Percentiles rank a stretch among this genome's conserved stretches.
phyloP scores from a whole-genome alignment of 2,329 filamentous ascomycete species.

The Ceratocystis diversiconidia region DNA sequence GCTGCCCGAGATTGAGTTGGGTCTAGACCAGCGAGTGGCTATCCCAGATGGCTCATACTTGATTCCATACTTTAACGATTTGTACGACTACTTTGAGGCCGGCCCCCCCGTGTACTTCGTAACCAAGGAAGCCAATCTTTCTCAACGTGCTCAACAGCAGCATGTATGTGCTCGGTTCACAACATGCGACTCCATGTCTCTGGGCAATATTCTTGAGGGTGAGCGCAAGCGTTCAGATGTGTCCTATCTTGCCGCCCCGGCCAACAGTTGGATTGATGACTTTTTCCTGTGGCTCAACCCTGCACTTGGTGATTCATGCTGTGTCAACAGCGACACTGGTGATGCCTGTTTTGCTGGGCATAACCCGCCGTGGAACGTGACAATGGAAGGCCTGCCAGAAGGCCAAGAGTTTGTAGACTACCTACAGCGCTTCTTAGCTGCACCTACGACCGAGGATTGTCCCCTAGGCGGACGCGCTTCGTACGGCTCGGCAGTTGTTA shows the following conservation, averaged over 20 bases:
- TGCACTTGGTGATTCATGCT: conserved; percentile 53
- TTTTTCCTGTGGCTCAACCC: conserved; percentile 97
- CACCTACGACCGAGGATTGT: conserved; percentile 70
- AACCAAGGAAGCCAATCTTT: conserved; percentile 65
- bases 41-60: conserved; percentile 89
- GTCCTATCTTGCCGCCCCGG: conserved; percentile 75
- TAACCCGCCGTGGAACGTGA: conserved; percentile 75
- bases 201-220: conserved; percentile 83
- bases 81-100: conserved; percentile 81
- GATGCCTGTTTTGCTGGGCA: conserved; percentile 67
- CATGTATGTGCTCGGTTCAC: conserved; percentile 85
- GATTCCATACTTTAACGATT: conserved; percentile 90
- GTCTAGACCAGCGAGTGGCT: conserved; percentile 86
- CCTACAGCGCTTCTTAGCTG: conserved; percentile 63
- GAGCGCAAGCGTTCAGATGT: conserved; percentile 80
- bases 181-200: conserved; percentile 67
- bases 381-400: conserved; percentile 80
- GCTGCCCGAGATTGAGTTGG: conserved; percentile 70
- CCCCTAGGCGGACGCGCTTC: conserved; percentile 78
- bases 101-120: conserved; percentile 97
- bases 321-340: conserved; percentile 44
- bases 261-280: conserved; percentile 94
- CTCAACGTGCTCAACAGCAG: conserved; percentile 60
- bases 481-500: conserved; percentile 70
- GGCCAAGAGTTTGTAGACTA: conserved; percentile 83